Evolutionary conservation across 1,139 yeast species (phyloP).

Genomic region (Candida glucosophila): DNA sequence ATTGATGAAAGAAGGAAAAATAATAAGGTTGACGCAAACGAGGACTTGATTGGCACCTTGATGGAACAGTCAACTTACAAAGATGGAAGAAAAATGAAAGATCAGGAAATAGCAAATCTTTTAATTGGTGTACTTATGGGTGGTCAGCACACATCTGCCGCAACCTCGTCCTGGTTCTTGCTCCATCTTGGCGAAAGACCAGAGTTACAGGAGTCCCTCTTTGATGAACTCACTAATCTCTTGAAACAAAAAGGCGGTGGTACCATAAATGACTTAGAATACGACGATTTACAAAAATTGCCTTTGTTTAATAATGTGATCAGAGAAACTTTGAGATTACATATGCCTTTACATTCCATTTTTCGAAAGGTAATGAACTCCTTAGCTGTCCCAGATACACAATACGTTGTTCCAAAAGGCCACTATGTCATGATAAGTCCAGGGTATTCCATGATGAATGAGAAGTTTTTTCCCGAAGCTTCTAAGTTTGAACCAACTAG

Average conservation of each 20-base stretch:
- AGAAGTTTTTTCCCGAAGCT: slow-evolving; percentile 71
- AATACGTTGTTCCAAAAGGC: slow-evolving; percentile 78
- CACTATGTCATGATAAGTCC: slow-evolving; percentile 90
- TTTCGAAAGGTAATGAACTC: slow-evolving; percentile 84
- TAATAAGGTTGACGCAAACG: slow-evolving; percentile 64
- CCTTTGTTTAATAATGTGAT: slow-evolving; percentile 73
- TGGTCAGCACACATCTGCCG: slow-evolving; percentile 97
- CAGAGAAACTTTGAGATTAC: slow-evolving; percentile 91
- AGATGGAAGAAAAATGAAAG: slow-evolving; percentile 92
- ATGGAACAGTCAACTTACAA: slow-evolving; percentile 79
- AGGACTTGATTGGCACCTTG: slow-evolving; percentile 86
- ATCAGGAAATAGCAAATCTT: slow-evolving; percentile 87
- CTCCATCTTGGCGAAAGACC: slow-evolving; percentile 85
- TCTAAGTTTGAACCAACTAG: slow-evolving; percentile 71
- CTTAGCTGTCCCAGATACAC: slow-evolving; percentile 71
- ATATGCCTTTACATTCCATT: slow-evolving; percentile 92
- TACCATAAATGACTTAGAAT: slow-evolving; percentile 47
- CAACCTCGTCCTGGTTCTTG: slow-evolving; percentile 92
- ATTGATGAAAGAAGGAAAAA: slow-evolving; percentile 64
- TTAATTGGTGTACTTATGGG: slow-evolving; percentile 97
- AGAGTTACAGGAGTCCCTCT: slow-evolving; percentile 72
- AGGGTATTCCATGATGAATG: slow-evolving; percentile 78
- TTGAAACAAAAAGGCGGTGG: slow-evolving; percentile 44
- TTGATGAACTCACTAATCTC: slow-evolving; percentile 60
- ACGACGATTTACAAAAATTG: slow-evolving; percentile 77